phyloP scores from a whole-genome alignment of 2,329 filamentous ascomycete species.

The Cercospora canescens region DNA sequence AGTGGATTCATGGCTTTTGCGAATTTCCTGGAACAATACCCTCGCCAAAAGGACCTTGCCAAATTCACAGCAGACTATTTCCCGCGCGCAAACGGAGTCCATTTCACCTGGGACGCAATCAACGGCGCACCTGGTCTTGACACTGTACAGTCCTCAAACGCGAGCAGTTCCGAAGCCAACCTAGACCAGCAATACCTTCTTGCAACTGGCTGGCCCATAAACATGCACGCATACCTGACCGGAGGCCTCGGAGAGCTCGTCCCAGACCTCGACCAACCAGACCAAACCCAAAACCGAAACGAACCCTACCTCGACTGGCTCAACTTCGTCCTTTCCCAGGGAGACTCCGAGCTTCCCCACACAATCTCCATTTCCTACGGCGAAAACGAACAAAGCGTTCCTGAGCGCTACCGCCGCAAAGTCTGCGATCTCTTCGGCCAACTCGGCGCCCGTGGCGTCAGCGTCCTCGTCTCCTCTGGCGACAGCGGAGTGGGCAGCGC shows the following conservation, averaged over 20 bases:
- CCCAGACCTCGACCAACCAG: slow-evolving; percentile 46
- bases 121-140: slow-evolving; percentile 48
- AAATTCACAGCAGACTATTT: slow-evolving; percentile 56
- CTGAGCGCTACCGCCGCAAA: slow-evolving; percentile 57
- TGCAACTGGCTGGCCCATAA: slow-evolving; percentile 54
- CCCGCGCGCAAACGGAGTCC: slow-evolving; percentile 48
- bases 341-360: slow-evolving; percentile 56
- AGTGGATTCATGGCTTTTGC: slow-evolving; percentile 45
- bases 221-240: slow-evolving; percentile 60
- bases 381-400: slow-evolving; percentile 64
- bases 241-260: slow-evolving; percentile 51
- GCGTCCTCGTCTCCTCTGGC: slow-evolving; percentile 62
- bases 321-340: slow-evolving; percentile 57
- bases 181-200: slow-evolving; percentile 64
- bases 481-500: slow-evolving; percentile 58
- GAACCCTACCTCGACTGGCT: slow-evolving; percentile 67
- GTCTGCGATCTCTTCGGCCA: slow-evolving; percentile 66
- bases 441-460: slow-evolving; percentile 63
- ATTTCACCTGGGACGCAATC: slow-evolving; percentile 58
- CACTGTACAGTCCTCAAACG: slow-evolving; percentile 43
- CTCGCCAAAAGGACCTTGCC: slow-evolving; percentile 55
- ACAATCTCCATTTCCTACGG: slow-evolving; percentile 66
- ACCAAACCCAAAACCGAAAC: slow-evolving; percentile 51
- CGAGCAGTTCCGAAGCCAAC: slow-evolving; percentile 58
- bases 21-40: slow-evolving; percentile 50